phyloP scores from a whole-genome alignment of 2,329 filamentous ascomycete genomes.

The Sclerotinia spermophila region DNA sequence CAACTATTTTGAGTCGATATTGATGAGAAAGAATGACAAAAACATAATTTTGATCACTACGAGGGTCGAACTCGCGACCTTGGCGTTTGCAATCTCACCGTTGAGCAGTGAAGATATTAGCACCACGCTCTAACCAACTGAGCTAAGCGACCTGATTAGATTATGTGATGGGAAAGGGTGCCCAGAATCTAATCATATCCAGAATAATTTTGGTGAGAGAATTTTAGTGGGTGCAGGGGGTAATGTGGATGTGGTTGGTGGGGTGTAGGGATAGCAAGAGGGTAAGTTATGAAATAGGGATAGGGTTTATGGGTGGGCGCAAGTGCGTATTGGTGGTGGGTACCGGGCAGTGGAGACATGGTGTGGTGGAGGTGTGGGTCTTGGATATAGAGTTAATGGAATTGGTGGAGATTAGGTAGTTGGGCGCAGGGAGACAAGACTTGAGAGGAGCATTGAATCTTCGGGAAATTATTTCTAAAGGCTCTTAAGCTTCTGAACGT shows the following conservation, averaged over 20 bases:
- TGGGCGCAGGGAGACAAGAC: not conserved
- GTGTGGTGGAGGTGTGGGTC: not conserved
- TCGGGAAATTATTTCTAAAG: not conserved
- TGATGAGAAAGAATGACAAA: too few relatives aligned
- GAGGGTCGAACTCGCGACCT: slow-evolving; percentile 2
- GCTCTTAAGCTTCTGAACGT: not conserved
- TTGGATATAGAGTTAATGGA: not conserved
- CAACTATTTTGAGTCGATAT: too few relatives aligned
- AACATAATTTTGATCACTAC: not conserved
- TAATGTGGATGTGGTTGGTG: not conserved
- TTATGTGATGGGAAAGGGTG: accelerated
- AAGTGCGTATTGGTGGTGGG: not conserved
- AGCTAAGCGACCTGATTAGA: not conserved
- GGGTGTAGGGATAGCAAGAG: not conserved
- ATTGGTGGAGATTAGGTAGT: not conserved
- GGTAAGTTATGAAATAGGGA: not conserved
- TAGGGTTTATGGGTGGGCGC: not conserved
- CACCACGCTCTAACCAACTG: slow-evolving; percentile 12
- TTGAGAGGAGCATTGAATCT: not conserved
- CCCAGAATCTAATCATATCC: accelerated
- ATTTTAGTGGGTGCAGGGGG: not conserved
- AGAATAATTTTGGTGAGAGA: accelerated
- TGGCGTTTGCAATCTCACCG: not conserved
- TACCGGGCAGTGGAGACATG: not conserved
- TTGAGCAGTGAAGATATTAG: not conserved